These are phyloP conservation scores for Coemansia sp. DNA, from an alignment of 192 early-diverging fungal species.

Conservation along the genomic window DNA sequence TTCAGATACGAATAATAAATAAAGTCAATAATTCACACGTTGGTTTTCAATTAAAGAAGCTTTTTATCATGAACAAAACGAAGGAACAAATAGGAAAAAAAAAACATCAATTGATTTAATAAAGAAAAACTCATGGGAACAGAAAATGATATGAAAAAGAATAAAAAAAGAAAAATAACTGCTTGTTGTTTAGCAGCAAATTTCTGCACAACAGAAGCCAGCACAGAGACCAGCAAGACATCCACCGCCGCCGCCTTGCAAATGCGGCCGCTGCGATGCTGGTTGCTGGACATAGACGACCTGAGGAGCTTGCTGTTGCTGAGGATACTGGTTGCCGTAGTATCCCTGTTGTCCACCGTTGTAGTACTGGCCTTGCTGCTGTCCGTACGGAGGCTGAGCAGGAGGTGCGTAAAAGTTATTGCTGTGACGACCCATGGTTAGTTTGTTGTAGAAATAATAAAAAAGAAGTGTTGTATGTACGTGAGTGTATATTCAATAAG, in stretches of 20 bases:
- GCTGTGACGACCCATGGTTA: constrained; percentile 7
- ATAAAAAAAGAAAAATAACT: neutral
- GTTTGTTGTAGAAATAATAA: neutral
- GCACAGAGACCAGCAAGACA: constrained; percentile 4
- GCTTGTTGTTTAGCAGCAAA: constrained; percentile 10
- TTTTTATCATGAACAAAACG: too few species aligned
- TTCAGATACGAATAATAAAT: too few species aligned
- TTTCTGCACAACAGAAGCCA: constrained; percentile 12
- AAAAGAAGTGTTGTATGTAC: neutral
- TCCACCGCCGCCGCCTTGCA: constrained; percentile 9
- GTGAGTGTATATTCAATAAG: neutral
- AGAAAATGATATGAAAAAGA: too few species aligned
- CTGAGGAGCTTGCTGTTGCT: constrained; percentile 27
- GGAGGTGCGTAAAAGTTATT: constrained; percentile 20
- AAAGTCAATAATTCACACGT: too few species aligned
- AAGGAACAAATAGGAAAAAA: too few species aligned
- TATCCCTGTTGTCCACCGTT: constrained; percentile 8
- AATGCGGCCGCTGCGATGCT: neutral
- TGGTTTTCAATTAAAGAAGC: too few species aligned
- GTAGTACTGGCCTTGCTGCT: constrained; percentile 20
- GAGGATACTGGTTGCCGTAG: neutral
- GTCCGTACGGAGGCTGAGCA: constrained; percentile 9
- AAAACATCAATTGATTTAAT: too few species aligned
- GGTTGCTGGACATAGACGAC: constrained; percentile 28
- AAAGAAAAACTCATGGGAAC: neutral